Evolutionary conservation across 768 basidiomycete species (phyloP).

Genomic region (Mycena rosella): DNA sequence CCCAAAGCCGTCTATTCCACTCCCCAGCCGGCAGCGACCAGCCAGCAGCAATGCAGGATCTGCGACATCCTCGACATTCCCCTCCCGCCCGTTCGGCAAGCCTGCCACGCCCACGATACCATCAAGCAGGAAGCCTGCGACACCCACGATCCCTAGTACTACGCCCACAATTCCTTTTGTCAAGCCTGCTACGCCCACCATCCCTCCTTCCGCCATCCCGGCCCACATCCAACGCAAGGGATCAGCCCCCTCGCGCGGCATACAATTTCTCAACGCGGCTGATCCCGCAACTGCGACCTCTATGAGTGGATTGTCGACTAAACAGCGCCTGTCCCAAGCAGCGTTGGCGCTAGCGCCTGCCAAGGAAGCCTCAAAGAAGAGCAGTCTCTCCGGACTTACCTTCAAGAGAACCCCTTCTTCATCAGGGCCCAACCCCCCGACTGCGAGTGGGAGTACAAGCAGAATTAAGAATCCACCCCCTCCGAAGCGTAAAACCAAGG

Average conservation of each 20-base stretch:
- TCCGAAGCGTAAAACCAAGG: slow-evolving; percentile 8
- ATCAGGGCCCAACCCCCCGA: slow-evolving; percentile 12
- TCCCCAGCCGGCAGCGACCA: slow-evolving; percentile 32
- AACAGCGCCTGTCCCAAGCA: slow-evolving; percentile 50
- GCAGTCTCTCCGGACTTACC: slow-evolving; percentile 40
- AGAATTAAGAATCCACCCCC: neutral
- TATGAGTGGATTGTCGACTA: slow-evolving; percentile 51
- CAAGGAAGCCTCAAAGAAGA: slow-evolving; percentile 36
- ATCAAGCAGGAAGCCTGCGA: neutral
- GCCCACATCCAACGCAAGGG: slow-evolving; percentile 12
- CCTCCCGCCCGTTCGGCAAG: slow-evolving; percentile 2
- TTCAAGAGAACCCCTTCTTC: slow-evolving; percentile 47
- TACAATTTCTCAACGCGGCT: neutral
- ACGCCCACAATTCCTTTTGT: slow-evolving; percentile 13
- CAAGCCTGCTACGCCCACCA: slow-evolving; percentile 13
- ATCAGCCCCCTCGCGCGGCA: slow-evolving; percentile 7
- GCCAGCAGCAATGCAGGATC: slow-evolving; percentile 38
- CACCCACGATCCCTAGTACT: slow-evolving; percentile 6
- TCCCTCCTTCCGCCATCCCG: slow-evolving; percentile 10
- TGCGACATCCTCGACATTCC: slow-evolving; percentile 9
- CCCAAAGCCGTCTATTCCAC: slow-evolving; percentile 35
- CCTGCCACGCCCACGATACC: slow-evolving; percentile 5
- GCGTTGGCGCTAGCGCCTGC: slow-evolving; percentile 36
- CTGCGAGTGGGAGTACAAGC: slow-evolving; percentile 7
- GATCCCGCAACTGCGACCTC: slow-evolving; percentile 10